Percentiles rank a stretch among this genome's conserved stretches.
These are phyloP conservation scores for Aquilaria agallochum DNA, from an alignment of 441 rosid species.

Conservation along the genomic window DNA sequence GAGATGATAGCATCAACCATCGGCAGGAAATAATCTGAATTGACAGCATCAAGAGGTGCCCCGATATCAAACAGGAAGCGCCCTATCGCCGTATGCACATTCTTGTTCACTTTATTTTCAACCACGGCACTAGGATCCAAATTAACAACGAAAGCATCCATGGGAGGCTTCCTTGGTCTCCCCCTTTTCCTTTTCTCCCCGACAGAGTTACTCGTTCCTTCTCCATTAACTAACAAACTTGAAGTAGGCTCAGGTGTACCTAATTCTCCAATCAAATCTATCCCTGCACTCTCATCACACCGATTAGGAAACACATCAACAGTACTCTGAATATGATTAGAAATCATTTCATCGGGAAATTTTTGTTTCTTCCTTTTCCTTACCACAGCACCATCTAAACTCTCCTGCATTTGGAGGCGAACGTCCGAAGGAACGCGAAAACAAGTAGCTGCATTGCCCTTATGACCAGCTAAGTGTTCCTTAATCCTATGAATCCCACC, in stretches of 20 bases:
- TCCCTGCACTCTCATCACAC: conserved; percentile 28
- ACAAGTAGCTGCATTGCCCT: conserved; percentile 81
- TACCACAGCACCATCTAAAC: conserved; percentile 56
- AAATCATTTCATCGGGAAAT: conserved; percentile 30
- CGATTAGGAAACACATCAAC: conserved; percentile 23
- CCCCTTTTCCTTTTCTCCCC: conserved; percentile 46
- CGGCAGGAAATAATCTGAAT: conserved; percentile 65
- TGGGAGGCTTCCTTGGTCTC: conserved; percentile 29
- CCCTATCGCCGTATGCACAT: conserved; percentile 52
- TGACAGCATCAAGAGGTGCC: conserved; percentile 61
- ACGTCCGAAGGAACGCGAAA: conserved; percentile 64
- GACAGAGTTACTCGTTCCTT: conserved; percentile 35
- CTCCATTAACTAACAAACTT: conserved; percentile 26
- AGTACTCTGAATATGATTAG: conserved; percentile 34
- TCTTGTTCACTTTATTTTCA: conserved; percentile 31
- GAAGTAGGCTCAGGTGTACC: conserved; percentile 25
- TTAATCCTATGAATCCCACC: conserved; percentile 96
- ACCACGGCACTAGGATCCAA: conserved; percentile 13
- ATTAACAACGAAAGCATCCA: conserved; percentile 20
- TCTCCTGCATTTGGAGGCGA: conserved; percentile 51
- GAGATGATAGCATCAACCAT: conserved; percentile 61
- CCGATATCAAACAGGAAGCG: conserved; percentile 82
- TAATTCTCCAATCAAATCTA: conserved; percentile 22
- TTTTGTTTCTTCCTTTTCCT: conserved; percentile 58
- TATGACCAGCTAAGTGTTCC: conserved; percentile 92